Percentiles rank a stretch among this genome's conserved stretches.
Evolutionary conservation across 306 rosid genomes (phyloP).

Genomic region (Rubus idaeus): DNA sequence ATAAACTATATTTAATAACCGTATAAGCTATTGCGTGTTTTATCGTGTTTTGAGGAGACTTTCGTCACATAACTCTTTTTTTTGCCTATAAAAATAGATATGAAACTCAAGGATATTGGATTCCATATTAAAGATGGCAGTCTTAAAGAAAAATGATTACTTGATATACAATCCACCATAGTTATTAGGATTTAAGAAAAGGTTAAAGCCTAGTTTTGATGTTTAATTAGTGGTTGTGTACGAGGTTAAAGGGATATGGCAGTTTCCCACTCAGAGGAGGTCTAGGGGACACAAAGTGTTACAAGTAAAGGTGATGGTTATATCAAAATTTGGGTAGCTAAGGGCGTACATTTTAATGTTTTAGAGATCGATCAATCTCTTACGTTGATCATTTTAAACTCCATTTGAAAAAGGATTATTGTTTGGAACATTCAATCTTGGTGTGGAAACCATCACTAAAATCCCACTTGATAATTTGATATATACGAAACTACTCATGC

Average conservation of each 20-base stretch:
- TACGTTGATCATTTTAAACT: not conserved
- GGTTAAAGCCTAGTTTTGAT: not conserved
- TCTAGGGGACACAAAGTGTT: not conserved
- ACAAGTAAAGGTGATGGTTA: not conserved
- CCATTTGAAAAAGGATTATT: not conserved
- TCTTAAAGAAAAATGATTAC: not conserved
- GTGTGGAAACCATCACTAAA: not conserved
- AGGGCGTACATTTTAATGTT: not conserved
- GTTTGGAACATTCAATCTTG: not conserved
- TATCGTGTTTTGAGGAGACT: too few relatives aligned
- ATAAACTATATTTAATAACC: too few relatives aligned
- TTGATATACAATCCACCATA: not conserved
- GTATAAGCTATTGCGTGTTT: too few relatives aligned
- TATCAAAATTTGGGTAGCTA: not conserved
- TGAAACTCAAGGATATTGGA: not conserved
- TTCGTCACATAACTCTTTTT: too few relatives aligned
- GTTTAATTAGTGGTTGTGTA: not conserved
- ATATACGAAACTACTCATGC: too few relatives aligned
- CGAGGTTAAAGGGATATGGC: not conserved
- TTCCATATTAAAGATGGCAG: not conserved
- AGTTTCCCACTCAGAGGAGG: too few relatives aligned
- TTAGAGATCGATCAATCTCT: not conserved
- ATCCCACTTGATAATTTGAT: too few relatives aligned
- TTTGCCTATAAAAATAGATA: too few relatives aligned
- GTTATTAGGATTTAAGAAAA: not conserved